Conservation (phyloP, 1,284 basidiomycete species). For the Austroboletus novae-zelandiae region DNA sequence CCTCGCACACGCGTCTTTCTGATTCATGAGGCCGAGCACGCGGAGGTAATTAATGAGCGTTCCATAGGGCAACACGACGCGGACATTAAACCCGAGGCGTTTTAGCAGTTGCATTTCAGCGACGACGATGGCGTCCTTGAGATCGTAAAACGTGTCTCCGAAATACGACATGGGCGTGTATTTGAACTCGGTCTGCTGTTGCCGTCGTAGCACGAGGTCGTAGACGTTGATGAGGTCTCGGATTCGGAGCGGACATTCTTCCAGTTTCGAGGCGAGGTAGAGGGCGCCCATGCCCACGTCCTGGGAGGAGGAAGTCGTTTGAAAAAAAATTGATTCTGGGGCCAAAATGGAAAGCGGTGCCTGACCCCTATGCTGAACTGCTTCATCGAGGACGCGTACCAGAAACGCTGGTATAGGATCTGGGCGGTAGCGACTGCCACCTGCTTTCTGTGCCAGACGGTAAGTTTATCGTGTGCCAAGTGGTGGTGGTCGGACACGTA, state of each 20-base stretch:
- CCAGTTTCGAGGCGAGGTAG: slow-evolving; percentile 93
- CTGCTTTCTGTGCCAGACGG: slow-evolving; percentile 73
- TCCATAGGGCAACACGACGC: slow-evolving; percentile 90
- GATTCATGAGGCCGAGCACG: slow-evolving; percentile 76
- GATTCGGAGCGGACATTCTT: slow-evolving; percentile 90
- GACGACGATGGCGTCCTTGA: slow-evolving; percentile 88
- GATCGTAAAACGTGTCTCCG: slow-evolving; percentile 78
- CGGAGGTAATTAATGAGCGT: slow-evolving; percentile 95
- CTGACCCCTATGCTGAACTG: slow-evolving; percentile 86
- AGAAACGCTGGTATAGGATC: slow-evolving; percentile 95
- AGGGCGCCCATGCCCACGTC: slow-evolving; percentile 92
- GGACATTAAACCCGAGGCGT: slow-evolving; percentile 85
- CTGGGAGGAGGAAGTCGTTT: slow-evolving; percentile 39
- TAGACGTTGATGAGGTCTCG: slow-evolving; percentile 95
- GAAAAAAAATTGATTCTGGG: slow-evolving; percentile 6
- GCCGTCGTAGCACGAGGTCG: slow-evolving; percentile 76
- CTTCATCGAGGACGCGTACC: slow-evolving; percentile 92
- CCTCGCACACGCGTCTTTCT: slow-evolving; percentile 67
- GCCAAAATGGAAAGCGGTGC: slow-evolving; percentile 20
- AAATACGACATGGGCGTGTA: slow-evolving; percentile 88
- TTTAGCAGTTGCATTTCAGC: slow-evolving; percentile 98
- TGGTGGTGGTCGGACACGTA: slow-evolving; percentile 50
- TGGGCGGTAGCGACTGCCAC: slow-evolving; percentile 96
- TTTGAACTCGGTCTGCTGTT: slow-evolving; percentile 42
- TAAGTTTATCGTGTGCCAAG: too few relatives aligned